Evolutionary conservation across 768 basidiomycete genomes (phyloP).

Genomic region (Lactifluus hygrophoroides): DNA sequence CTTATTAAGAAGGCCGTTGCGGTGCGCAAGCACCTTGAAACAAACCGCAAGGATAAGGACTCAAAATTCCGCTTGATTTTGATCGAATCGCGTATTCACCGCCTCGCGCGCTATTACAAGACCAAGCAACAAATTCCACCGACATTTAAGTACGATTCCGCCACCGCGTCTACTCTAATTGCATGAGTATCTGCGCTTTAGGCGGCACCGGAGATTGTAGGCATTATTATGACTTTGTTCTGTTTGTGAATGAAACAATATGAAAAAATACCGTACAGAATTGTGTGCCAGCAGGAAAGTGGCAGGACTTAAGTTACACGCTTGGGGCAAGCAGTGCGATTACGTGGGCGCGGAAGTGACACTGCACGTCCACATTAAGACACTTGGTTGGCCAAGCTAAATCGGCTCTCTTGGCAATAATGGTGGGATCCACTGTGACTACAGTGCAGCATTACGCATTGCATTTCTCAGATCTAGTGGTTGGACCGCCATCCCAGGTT

Average conservation of each 20-base stretch:
- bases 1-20: constrained; percentile 99
- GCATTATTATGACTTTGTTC: constrained; percentile 5
- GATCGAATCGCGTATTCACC: constrained; percentile 98
- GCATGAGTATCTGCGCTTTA: constrained; percentile 38
- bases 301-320: too few species aligned
- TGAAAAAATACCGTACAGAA: constrained; percentile 10
- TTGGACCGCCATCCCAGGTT: too few species aligned
- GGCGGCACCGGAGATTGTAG: neutral
- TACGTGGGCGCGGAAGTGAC: too few species aligned
- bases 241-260: constrained; percentile 16
- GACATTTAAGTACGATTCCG: constrained; percentile 97
- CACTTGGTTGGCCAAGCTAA: too few species aligned
- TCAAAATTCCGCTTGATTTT: constrained; percentile 94
- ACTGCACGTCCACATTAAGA: too few species aligned
- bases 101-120: constrained; percentile 97
- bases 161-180: constrained; percentile 86
- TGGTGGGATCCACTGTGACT: too few species aligned
- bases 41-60: constrained; percentile 99
- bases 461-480: too few species aligned
- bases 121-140: constrained; percentile 96
- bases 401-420: too few species aligned
- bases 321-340: too few species aligned
- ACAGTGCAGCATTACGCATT: too few species aligned
- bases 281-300: neutral
- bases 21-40: constrained; percentile 97